These are phyloP conservation scores for Brassica carinata DNA, from an alignment of 345 rosid genomes.

Conservation along the genomic window DNA sequence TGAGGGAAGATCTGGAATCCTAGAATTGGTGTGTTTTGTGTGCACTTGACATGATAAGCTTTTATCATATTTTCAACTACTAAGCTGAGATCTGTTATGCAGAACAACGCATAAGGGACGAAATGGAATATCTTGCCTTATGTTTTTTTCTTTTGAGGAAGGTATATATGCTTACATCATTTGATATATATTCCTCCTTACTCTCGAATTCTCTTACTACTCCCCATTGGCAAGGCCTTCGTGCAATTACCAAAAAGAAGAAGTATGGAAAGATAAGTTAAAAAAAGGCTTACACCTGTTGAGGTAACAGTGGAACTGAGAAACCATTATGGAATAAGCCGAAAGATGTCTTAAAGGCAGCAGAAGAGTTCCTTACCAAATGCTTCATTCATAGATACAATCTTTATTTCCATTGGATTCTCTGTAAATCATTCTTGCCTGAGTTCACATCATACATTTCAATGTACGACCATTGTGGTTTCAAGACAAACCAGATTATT, in stretches of 20 bases:
- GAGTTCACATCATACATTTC: conserved; percentile 94
- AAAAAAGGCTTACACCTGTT: conserved; percentile 86
- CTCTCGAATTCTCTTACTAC: conserved; percentile 45
- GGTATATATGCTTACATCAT: conserved; percentile 42
- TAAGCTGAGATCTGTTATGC: conserved; percentile 28
- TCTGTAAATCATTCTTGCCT: conserved; percentile 84
- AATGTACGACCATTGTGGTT: conserved; percentile 89
- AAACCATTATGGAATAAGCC: background rate
- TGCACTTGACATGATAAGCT: background rate
- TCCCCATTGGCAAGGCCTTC: conserved; percentile 98
- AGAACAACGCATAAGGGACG: conserved; percentile 99
- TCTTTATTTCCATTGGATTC: conserved; percentile 47
- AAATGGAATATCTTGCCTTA: conserved; percentile 97
- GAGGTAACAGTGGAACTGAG: conserved; percentile 54
- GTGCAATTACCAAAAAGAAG: conserved; percentile 94
- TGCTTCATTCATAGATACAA: background rate
- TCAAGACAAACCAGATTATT: conserved; percentile 96
- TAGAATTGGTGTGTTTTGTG: conserved; percentile 74
- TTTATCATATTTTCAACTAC: background rate
- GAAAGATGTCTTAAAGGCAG: background rate
- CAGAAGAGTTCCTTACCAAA: background rate
- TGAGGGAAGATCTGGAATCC: conserved; percentile 71
- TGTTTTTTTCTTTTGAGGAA: conserved; percentile 95
- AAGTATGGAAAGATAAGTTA: conserved; percentile 95
- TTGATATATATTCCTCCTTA: background rate